These are phyloP conservation scores for Linanthus parryae DNA, from an alignment of 148 eudicot species.

Conservation along the genomic window DNA sequence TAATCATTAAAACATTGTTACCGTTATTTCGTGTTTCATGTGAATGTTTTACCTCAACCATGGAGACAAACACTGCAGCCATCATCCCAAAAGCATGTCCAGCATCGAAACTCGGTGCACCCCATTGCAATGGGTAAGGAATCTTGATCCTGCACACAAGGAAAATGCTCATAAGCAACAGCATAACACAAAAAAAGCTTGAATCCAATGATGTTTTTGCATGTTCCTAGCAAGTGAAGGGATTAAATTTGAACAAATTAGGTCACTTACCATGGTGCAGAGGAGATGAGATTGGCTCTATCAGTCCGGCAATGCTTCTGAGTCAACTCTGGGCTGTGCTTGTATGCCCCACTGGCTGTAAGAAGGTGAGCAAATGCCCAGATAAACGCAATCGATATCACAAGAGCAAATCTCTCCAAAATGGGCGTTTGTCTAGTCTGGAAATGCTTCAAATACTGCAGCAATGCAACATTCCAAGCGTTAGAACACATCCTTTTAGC, in stretches of 20 bases:
- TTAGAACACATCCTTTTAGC: too few relatives aligned
- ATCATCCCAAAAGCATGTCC: conserved; percentile 98
- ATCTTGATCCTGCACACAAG: conserved; percentile 73
- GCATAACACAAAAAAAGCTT: too few relatives aligned
- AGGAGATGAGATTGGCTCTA: conserved; percentile 75
- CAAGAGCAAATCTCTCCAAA: conserved; percentile 83
- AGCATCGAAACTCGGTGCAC: conserved; percentile 92
- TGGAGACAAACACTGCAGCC: conserved; percentile 95
- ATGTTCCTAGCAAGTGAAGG: too few relatives aligned
- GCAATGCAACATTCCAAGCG: too few relatives aligned
- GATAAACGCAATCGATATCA: conserved; percentile 62
- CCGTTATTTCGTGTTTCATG: too few relatives aligned
- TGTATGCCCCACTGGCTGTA: conserved; percentile 97
- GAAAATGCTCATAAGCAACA: background rate
- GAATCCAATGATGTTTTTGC: too few relatives aligned
- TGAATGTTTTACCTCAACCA: conserved; percentile 98
- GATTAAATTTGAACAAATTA: too few relatives aligned
- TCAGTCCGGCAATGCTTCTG: conserved; percentile 82
- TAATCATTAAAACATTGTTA: too few relatives aligned
- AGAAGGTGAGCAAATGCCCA: conserved; percentile 98
- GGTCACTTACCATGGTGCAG: conserved; percentile 90
- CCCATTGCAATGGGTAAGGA: conserved; percentile 98
- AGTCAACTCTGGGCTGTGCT: conserved; percentile 71
- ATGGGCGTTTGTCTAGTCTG: conserved; percentile 73
- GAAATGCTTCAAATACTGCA: conserved; percentile 87